Conservation (phyloP, 208 protist genomes). For the Sergeia podlipaevii region DNA sequence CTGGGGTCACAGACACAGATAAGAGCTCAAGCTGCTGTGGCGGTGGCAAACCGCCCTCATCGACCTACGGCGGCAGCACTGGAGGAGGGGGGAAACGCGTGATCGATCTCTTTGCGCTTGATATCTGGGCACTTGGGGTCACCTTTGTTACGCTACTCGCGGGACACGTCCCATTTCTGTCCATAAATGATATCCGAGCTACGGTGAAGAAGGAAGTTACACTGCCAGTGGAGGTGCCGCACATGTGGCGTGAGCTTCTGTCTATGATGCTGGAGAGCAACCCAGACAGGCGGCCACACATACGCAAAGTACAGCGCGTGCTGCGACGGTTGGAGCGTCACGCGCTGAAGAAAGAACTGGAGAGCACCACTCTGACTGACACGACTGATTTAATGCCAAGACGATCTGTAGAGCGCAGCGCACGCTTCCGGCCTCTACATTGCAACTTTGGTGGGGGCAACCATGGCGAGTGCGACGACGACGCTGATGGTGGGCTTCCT, state of each 20-base stretch:
- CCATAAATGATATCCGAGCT: conserved; percentile 37
- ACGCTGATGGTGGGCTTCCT: no score
- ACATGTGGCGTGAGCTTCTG: conserved; percentile 13
- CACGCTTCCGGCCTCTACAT: no score
- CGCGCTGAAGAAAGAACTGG: no score
- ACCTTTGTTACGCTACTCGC: conserved; percentile 76
- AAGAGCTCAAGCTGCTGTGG: conserved; percentile 1
- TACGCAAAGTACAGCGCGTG: no score
- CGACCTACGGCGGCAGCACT: neutral
- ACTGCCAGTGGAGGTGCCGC: conserved; percentile 16
- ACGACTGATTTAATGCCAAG: no score
- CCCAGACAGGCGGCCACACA: neutral
- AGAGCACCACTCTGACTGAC: no score
- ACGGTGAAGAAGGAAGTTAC: conserved; percentile 22
- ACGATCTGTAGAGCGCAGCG: no score
- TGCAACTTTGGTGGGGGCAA: no score
- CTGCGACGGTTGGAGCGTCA: no score
- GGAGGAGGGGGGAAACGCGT: neutral
- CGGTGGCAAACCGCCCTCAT: neutral
- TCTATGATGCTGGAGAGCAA: conserved; percentile 10
- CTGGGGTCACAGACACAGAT: neutral
- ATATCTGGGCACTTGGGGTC: conserved; percentile 71
- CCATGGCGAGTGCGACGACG: no score
- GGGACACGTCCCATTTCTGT: conserved; percentile 84
- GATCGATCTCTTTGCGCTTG: conserved; percentile 21